Percentiles rank a stretch among this genome's conserved stretches.
Evolutionary conservation across 192 early-diverging fungal species (phyloP).

Genomic region (Podila verticillata): DNA sequence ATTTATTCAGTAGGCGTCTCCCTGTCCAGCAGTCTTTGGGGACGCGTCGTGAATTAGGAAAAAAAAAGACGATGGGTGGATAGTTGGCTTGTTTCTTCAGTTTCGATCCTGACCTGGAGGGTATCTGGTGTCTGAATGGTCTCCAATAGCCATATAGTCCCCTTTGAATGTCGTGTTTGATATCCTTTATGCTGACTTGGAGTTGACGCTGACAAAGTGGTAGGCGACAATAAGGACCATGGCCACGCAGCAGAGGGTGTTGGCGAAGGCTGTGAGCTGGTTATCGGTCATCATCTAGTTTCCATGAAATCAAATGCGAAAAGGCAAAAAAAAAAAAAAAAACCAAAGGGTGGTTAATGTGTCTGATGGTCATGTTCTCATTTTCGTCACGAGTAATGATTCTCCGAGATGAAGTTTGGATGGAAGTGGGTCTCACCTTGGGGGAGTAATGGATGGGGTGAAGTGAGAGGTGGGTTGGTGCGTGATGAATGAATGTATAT

Average conservation of each 20-base stretch:
- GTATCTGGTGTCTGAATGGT: background rate
- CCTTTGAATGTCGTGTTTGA: background rate
- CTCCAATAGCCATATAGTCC: background rate
- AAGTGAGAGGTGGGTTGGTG: too few species aligned
- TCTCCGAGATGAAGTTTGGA: too few species aligned
- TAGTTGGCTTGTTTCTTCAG: background rate
- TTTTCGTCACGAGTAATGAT: too few species aligned
- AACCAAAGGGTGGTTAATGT: too few species aligned
- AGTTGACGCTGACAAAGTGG: constrained; percentile 29
- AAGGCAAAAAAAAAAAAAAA: too few species aligned
- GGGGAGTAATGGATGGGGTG: too few species aligned
- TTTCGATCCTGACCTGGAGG: background rate
- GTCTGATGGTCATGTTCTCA: too few species aligned
- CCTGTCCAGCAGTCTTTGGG: constrained; percentile 2
- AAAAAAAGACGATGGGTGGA: too few species aligned
- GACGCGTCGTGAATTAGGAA: background rate
- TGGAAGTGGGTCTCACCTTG: too few species aligned
- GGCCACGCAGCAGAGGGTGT: constrained; percentile 24
- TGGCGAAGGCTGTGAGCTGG: constrained; percentile 29
- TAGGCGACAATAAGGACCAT: constrained; percentile 37
- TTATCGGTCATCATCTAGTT: constrained; percentile 27
- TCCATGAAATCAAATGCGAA: too few species aligned
- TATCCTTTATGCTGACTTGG: constrained; percentile 5
- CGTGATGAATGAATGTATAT: too few species aligned
- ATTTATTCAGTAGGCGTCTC: background rate